Base-by-base conservation (phyloP, 495 filamentous ascomycete genomes). In the Penicillium salamii region DNA sequence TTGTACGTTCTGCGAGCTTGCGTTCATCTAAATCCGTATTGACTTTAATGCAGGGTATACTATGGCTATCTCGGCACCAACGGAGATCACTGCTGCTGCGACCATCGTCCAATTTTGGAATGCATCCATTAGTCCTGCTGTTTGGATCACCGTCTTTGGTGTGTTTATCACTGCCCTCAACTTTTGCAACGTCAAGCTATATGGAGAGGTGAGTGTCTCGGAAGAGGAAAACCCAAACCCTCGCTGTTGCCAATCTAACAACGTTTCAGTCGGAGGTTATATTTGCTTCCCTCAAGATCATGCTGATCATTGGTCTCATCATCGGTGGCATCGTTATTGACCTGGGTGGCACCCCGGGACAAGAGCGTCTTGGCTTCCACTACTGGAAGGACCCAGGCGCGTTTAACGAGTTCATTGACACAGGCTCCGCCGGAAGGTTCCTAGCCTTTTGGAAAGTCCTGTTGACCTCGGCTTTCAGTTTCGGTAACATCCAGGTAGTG, bases 401-500 rank as follows among this genome's bases (percentile, higher is more conserved):
- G 23, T 45, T 47, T n/a, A 38, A 47, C 24, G 52, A 61, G 24
- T 58, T 58, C 19, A 46, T 62, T 3, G 49, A 33, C 2, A 29
- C 26, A 3, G 59, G 59, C 14, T 50, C 49, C 0, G 28, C 52
- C 6, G 59, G 59, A 9, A 46, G 46, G 17, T 55, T 55, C 47
- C 62, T 81, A 7, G 78, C 75, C 1, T 81, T 76, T 54, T 79
- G 75, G 75, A 63, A 62, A 23, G 71, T 75, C n/a, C 68, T 80
- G 55, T 72, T 61, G 3, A 76, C 69, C 24, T 76, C 76, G 12
- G 74, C 76, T 3, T 82, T 77, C 60, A 68, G 66, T 2, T 82
- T 78, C 50, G 68, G 74, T 3, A 75, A 74, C 20, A 66, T 79
- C 45, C 70, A 77, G 55, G 63, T 58, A 7, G 63, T 77, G 17